A percentile compares a stretch with the other conserved stretches of the same genome.
phyloP scores from a whole-genome alignment of 2,329 filamentous ascomycete species.

The Venturia asperata region DNA sequence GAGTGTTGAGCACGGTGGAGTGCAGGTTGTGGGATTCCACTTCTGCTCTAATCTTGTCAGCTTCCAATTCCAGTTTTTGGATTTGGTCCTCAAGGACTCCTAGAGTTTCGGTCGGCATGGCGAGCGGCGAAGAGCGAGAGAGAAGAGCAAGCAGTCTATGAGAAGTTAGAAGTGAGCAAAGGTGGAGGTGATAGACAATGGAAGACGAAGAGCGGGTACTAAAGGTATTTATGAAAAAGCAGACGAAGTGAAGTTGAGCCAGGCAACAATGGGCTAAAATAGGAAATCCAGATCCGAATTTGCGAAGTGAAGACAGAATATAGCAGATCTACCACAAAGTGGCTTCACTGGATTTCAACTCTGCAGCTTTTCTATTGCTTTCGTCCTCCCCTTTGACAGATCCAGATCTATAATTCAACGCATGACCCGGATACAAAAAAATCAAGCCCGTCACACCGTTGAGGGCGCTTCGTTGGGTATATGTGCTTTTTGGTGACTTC shows the following conservation, averaged over 20 bases:
- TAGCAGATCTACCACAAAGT: background rate
- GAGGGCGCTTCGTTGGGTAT: slow-evolving; percentile 13
- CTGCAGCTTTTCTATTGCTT: background rate
- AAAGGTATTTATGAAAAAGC: background rate
- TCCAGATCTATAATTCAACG: background rate
- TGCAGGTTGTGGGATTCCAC: background rate
- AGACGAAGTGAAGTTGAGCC: background rate
- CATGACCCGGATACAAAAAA: background rate
- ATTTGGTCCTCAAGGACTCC: background rate
- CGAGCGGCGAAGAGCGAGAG: background rate
- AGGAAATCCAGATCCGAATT: background rate
- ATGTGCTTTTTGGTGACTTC: slow-evolving; percentile 1
- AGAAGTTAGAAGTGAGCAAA: background rate
- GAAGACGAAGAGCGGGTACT: background rate
- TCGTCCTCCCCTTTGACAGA: background rate
- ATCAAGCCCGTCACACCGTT: slow-evolving; percentile 10
- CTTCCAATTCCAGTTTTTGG: background rate
- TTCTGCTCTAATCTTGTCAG: background rate
- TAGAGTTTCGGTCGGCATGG: background rate
- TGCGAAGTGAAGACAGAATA: background rate
- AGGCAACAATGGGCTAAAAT: slow-evolving; percentile 1
- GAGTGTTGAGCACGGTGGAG: background rate
- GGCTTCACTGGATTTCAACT: background rate
- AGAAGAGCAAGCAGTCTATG: background rate
- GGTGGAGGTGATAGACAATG: background rate